Base-by-base conservation (phyloP, 1,139 yeast species). In the Zygosaccharomyces sapae region DNA sequence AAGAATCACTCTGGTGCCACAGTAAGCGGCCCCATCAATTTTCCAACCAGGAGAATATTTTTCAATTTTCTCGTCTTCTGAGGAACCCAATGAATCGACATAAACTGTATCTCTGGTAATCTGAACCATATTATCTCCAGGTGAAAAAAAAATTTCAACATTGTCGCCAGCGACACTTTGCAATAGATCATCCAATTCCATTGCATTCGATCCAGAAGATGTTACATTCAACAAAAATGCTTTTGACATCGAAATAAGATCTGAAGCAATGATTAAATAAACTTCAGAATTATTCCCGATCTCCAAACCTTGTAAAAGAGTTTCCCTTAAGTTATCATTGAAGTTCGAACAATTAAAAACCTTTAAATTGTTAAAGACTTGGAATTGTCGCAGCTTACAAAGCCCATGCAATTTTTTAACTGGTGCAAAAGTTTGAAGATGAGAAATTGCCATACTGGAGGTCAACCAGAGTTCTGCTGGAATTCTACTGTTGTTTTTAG, bases 151-250 rank as follows among this genome's bases (percentile, higher is more conserved):
- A 4, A 45, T 33, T 3, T 39, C 46, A 5, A 55, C 19, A 10
- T 54, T 49, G 19, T 36, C 45, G 13, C 43, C 42, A n/a, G 19
- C 38, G 13, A 36, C 38, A n/a, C 47, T 44, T 13, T 43, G 36
- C 10, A 57, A 19, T 20, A 57, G 36, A 44, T 56, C 59, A 34
- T 56, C 57, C 7, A 58, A 33, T 39, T 56, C 58, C 6, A 44
- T 44, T n/a, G 55, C 29, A 30, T 40, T 44, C 10, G 50, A 43
- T 7, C 41, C 40, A 5, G 38, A 45, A 29, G 29, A 20, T n/a
- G 38, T 13, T 19, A 45, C 27, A n/a, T 45, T 43, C 10, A 51
- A 33, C 12, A 49, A 33, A 33, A 47, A 51, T 7, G 48, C 42
- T 31, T 35, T 46, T 2, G 55, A 42, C 5, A 40, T 19, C n/a